These are phyloP conservation scores for Rhizophora mangle DNA, from an alignment of 345 rosid genomes.

Conservation along the genomic window DNA sequence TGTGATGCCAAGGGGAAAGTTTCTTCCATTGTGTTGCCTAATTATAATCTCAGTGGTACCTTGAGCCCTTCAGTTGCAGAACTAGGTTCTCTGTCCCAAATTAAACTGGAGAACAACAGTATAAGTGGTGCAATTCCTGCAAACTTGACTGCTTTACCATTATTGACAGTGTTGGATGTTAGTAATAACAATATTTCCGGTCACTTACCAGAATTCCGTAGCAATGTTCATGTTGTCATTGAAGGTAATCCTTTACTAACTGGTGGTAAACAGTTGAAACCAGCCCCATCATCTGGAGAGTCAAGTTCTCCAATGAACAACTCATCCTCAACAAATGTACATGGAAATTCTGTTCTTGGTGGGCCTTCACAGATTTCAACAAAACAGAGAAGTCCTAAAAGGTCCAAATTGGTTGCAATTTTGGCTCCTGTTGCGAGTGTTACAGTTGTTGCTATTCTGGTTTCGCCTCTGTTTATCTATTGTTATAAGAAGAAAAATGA, in stretches of 20 bases:
- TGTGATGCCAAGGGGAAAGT: slow-evolving; percentile 33
- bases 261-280: slow-evolving; percentile 15
- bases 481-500: slow-evolving; percentile 43
- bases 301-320: slow-evolving; percentile 14
- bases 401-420: slow-evolving; percentile 36
- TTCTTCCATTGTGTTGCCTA: slow-evolving; percentile 43
- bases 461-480: slow-evolving; percentile 42
- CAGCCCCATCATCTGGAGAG: slow-evolving; percentile 27
- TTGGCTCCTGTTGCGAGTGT: slow-evolving; percentile 46
- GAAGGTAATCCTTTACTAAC: slow-evolving; percentile 51
- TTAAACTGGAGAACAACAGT: slow-evolving; percentile 47
- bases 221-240: slow-evolving; percentile 27
- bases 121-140: slow-evolving; percentile 47
- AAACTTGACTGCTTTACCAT: slow-evolving; percentile 56
- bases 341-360: slow-evolving; percentile 19
- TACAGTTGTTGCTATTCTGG: slow-evolving; percentile 37
- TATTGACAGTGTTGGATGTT: slow-evolving; percentile 51
- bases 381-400: slow-evolving; percentile 23
- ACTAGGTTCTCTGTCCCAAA: slow-evolving; percentile 42
- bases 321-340: slow-evolving; percentile 14
- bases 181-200: slow-evolving; percentile 52
- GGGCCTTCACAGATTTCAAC: slow-evolving; percentile 27
- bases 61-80: slow-evolving; percentile 63
- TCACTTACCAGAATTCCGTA: slow-evolving; percentile 49
- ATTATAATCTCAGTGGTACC: slow-evolving; percentile 49